These are phyloP conservation scores for Scutellaria galericulata DNA, from an alignment of 257 asterid genomes.

Conservation along the genomic window DNA sequence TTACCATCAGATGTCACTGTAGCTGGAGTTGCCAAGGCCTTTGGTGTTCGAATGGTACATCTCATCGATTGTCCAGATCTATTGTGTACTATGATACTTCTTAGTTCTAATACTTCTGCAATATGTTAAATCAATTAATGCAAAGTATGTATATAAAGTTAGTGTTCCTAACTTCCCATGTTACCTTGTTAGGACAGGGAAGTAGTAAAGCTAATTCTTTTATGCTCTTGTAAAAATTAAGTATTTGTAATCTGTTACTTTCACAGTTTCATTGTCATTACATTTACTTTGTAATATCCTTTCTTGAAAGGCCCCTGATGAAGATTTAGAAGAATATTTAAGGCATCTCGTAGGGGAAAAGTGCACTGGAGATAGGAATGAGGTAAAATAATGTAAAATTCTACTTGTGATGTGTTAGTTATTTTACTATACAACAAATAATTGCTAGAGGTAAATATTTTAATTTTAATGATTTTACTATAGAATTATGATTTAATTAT, in stretches of 20 bases:
- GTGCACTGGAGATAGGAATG: slow-evolving; percentile 86
- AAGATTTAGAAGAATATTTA: slow-evolving; percentile 92
- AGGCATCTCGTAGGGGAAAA: slow-evolving; percentile 81
- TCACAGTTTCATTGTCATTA: neutral
- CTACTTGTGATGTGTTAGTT: slow-evolving; percentile 22
- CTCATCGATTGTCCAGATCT: neutral
- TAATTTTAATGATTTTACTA: too few relatives aligned
- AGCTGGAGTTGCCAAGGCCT: slow-evolving; percentile 97
- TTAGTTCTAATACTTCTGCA: slow-evolving; percentile 10
- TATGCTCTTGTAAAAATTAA: slow-evolving; percentile 1
- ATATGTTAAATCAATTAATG: neutral
- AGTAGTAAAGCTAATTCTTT: neutral
- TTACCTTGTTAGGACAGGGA: slow-evolving; percentile 14
- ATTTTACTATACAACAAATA: neutral
- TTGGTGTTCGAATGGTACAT: slow-evolving; percentile 86
- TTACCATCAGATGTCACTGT: slow-evolving; percentile 87
- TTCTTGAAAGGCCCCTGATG: slow-evolving; percentile 84
- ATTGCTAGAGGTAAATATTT: neutral
- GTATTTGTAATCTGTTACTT: slow-evolving; percentile 6
- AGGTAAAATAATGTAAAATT: slow-evolving; percentile 51
- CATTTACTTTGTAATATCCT: slow-evolving; percentile 24
- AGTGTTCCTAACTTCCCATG: neutral
- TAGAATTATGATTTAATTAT: neutral
- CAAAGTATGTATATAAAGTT: neutral
- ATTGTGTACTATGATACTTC: slow-evolving; percentile 1